These are phyloP conservation scores for Aureobasidium melanogenum DNA, from an alignment of 2,329 filamentous ascomycete species.

Conservation along the genomic window DNA sequence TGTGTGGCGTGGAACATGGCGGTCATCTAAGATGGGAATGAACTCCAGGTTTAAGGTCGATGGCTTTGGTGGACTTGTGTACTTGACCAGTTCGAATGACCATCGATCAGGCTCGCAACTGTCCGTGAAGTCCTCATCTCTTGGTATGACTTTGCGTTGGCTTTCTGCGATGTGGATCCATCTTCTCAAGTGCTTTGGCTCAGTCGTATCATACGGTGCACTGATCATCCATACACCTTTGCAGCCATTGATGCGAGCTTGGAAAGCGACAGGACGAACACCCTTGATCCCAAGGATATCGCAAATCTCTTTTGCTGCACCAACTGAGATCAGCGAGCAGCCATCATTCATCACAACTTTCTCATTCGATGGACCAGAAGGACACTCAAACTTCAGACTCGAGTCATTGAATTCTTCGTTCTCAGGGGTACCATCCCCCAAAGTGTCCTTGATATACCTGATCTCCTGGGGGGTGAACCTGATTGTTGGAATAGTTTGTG, in stretches of 20 bases:
- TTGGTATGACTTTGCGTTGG: constrained; percentile 56
- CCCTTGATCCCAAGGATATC: constrained; percentile 39
- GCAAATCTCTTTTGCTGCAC: constrained; percentile 47
- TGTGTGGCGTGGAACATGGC: constrained; percentile 38
- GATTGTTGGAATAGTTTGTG: constrained; percentile 30
- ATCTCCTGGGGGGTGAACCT: constrained; percentile 31
- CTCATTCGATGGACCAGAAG: background rate
- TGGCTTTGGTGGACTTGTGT: constrained; percentile 38
- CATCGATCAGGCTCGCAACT: constrained; percentile 41
- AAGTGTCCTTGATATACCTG: constrained; percentile 21
- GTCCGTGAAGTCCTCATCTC: constrained; percentile 38
- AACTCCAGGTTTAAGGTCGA: constrained; percentile 59
- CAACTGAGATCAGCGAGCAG: constrained; percentile 55
- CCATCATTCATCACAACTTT: constrained; percentile 42
- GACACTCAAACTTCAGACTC: constrained; percentile 18
- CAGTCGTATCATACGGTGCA: constrained; percentile 34
- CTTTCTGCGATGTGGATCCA: constrained; percentile 61
- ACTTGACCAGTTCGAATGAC: constrained; percentile 56
- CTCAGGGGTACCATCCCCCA: constrained; percentile 27
- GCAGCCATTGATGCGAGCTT: constrained; percentile 61
- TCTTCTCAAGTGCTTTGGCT: constrained; percentile 32
- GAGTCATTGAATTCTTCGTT: constrained; percentile 29
- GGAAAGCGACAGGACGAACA: constrained; percentile 55
- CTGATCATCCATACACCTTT: constrained; percentile 70
- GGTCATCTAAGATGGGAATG: constrained; percentile 57